phyloP scores from a whole-genome alignment of 139 green algal species.

The Pseudopediastrum boryanum region DNA sequence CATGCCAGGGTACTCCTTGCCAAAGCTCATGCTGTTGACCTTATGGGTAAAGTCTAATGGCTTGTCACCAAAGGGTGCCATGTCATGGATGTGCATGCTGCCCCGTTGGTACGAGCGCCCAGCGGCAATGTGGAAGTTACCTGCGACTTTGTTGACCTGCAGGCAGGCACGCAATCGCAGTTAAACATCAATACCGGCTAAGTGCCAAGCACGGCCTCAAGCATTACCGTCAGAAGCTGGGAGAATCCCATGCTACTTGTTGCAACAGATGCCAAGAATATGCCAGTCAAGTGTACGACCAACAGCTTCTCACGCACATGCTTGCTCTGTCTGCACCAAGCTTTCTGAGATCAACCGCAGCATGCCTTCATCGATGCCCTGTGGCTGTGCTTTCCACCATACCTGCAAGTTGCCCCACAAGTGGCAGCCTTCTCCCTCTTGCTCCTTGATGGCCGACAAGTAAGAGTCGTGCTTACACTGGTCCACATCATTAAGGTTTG shows the following conservation, averaged over 20 bases:
- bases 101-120: conserved; percentile 91
- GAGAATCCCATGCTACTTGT: too few relatives aligned
- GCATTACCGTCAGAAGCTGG: too few relatives aligned
- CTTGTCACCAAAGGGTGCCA: conserved; percentile 78
- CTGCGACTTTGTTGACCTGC: conserved; percentile 83
- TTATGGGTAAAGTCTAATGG: conserved; percentile 84
- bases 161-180: neutral
- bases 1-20: conserved; percentile 72
- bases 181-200: neutral
- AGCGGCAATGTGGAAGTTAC: conserved; percentile 96
- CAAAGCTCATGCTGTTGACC: conserved; percentile 71
- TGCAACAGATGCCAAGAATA: too few relatives aligned
- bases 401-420: conserved; percentile 89
- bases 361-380: too few relatives aligned
- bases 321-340: too few relatives aligned
- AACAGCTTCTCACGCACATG: too few relatives aligned
- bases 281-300: too few relatives aligned
- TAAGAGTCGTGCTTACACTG: conserved; percentile 89
- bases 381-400: too few relatives aligned
- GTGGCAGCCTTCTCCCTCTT: conserved; percentile 92
- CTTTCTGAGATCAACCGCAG: too few relatives aligned
- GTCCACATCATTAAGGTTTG: conserved; percentile 76
- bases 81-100: conserved; percentile 93
- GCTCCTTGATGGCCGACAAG: conserved; percentile 71
- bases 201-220: neutral